Evolutionary conservation across 768 basidiomycete genomes (phyloP).

Genomic region (Rhodotorula diobovata): DNA sequence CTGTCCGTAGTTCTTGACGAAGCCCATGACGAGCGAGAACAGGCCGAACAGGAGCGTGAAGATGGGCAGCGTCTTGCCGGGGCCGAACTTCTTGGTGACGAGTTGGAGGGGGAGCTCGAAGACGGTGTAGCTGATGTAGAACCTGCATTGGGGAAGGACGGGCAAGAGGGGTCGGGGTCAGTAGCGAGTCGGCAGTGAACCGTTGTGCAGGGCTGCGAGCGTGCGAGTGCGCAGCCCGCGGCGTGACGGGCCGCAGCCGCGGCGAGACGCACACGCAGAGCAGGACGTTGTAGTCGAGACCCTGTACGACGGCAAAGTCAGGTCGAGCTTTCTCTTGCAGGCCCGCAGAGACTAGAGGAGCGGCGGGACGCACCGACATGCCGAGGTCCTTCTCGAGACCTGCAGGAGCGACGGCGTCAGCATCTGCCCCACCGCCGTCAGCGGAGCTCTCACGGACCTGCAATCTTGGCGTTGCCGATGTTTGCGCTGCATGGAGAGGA

Average conservation of each 20-base stretch:
- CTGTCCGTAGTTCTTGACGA: constrained; percentile 21
- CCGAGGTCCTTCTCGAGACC: constrained; percentile 42
- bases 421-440: too few species aligned
- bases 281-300: constrained; percentile 26
- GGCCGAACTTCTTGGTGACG: constrained; percentile 15
- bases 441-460: not conserved
- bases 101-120: not conserved
- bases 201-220: too few species aligned
- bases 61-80: constrained; percentile 16
- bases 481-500: not conserved
- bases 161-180: too few species aligned
- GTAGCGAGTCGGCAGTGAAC: too few species aligned
- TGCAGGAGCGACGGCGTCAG: too few species aligned
- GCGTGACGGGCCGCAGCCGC: too few species aligned
- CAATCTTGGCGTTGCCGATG: constrained; percentile 33
- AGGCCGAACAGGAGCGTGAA: constrained; percentile 23
- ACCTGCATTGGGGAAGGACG: not conserved
- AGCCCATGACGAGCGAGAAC: constrained; percentile 29
- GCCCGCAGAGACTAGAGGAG: too few species aligned
- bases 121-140: constrained; percentile 10
- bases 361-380: constrained; percentile 29
- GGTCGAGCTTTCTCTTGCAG: too few species aligned
- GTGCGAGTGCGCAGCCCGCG: too few species aligned
- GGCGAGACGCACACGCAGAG: not conserved
- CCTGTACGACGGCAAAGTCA: constrained; percentile 9